Percentiles rank a stretch among this genome's conserved stretches.
Evolutionary conservation across 2,329 filamentous ascomycete genomes (phyloP).

Genomic region (Botrytis fragariae): DNA sequence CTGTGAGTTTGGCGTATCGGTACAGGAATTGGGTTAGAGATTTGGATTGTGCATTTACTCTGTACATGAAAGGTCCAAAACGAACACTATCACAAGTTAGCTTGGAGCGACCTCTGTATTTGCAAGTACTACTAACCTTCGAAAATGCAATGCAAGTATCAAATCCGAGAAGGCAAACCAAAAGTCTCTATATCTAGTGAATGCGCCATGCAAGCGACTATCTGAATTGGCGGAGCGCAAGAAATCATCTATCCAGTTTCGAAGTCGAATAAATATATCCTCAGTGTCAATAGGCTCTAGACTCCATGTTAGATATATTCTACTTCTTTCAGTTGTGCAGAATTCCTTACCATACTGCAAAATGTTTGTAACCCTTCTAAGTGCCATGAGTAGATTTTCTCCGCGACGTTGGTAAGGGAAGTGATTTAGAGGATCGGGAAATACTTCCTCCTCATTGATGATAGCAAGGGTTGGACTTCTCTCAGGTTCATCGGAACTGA

Average conservation of each 20-base stretch:
- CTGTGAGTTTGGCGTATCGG: slow-evolving; percentile 48
- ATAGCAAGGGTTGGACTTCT: slow-evolving; percentile 35
- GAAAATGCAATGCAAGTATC: slow-evolving; percentile 42
- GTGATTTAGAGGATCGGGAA: slow-evolving; percentile 44
- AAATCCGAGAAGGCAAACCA: slow-evolving; percentile 55
- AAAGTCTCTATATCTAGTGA: slow-evolving; percentile 46
- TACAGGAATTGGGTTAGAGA: slow-evolving; percentile 36
- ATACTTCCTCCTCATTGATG: slow-evolving; percentile 33
- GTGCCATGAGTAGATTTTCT: slow-evolving; percentile 28
- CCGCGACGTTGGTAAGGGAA: slow-evolving; percentile 45
- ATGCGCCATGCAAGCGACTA: slow-evolving; percentile 44
- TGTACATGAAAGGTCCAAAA: slow-evolving; percentile 37
- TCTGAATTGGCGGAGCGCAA: slow-evolving; percentile 43
- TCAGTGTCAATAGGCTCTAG: slow-evolving; percentile 46
- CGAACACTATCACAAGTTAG: slow-evolving; percentile 34
- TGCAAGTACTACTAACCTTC: slow-evolving; percentile 42
- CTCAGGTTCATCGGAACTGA: slow-evolving; percentile 33
- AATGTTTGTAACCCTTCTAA: slow-evolving; percentile 35
- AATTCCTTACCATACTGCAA: slow-evolving; percentile 42
- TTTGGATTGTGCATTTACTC: slow-evolving; percentile 26
- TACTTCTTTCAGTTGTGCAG: slow-evolving; percentile 8
- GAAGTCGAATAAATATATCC: slow-evolving; percentile 45
- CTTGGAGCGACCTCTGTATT: background rate
- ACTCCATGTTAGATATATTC: slow-evolving; percentile 30
- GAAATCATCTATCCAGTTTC: slow-evolving; percentile 52